Base-by-base conservation (phyloP, 2,329 filamentous ascomycete species). In the Eutypa lata region DNA sequence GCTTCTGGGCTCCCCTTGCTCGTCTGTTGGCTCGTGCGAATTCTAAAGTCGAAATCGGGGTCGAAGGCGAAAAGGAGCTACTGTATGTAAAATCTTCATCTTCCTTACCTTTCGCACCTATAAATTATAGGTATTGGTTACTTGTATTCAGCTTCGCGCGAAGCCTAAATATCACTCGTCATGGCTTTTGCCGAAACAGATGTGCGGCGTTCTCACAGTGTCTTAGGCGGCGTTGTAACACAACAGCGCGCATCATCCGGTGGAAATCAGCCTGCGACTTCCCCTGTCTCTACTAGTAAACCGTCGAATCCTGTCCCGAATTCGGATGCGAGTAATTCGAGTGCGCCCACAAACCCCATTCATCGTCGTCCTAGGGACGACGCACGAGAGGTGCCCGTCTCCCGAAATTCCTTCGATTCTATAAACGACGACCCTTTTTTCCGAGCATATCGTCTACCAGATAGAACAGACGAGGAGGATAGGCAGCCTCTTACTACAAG, bases 381-480 rank as follows among this genome's bases (percentile, higher is more conserved):
- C 54, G 53, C 60, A 21, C 59, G 58, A 42, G 57, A 59, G 33
- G 53, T 52, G 21, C 49, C 57, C 46, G 52, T 52, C 49, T 66
- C 68, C 60, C 73, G 77, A 55, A 76, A 78, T 60, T 83, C 79
- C 18, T 69, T 81, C 57, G 66, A 73, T 48, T 81, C 78, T 54
- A 78, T 82, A 55, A 69, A 79, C 63, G 77, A 83, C 73, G 79
- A 82, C 58, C 77, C 77, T 28, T 81, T 82, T 65, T 79, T 80
- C 68, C 73, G 75, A 60, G 74, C 72, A 57, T 76, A 76, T 58
- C 68, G 76, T 64, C 64, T 68, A 37, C 65, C 68, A 53, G 61
- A 65, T 43, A 62, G 65, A 50, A 67, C 64, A 50, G 53, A 68
- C 43, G 60, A 64, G 35, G 60, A 64, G 35, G 62, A 65, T 50